Base-by-base conservation (phyloP, 305 asterid genomes). In the Fraxinus sp. region DNA sequence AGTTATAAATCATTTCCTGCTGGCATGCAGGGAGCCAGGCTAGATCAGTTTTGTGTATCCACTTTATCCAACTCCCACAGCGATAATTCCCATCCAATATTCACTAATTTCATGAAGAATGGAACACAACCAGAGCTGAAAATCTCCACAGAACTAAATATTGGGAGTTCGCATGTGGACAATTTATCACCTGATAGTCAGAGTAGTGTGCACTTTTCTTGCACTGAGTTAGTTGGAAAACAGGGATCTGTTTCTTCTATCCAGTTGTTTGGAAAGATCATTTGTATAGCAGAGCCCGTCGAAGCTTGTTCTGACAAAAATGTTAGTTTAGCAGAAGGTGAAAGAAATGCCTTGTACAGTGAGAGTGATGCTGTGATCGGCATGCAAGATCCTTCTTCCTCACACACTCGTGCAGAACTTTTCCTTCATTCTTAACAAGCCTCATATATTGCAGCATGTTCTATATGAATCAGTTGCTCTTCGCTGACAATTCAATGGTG, bases 11-110 rank as follows among this genome's bases (percentile, higher is more conserved):
- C 79, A 77, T 85, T 82, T 81, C 88, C 89, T 83, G 84, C 30
- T 46, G 86, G 88, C 90, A 87, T 89, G 86, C 91, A 89, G 91
- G 90, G 90, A 87, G 91, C 91, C 91, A 89, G 91, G 91, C 91
- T 78, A 85, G 68, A 77, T 81, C 85, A 77, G 36, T 32, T 76
- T 20, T 20, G 55, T 55, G 39, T 33, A 35, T 35, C 83, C 37
- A 11, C 11, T 55, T 52, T 74, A 36, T 73, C 83, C 72, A 52
- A 73, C 26, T 49, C 73, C 62, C 74, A 55, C 20, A 57, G 52
- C 22, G 28, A 83, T 10, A 37, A 39, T 30, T 35, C 80, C 44
- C 14, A 22, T 80, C 84, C 81, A 74, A 71, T 71, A 10, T 79
- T 79, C 85, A 75, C 82, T 9, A 64, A 75, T 37, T 80, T 80